These are phyloP conservation scores for Lunasporangiospora selenospora DNA, from an alignment of 192 early-diverging fungal genomes.

Conservation along the genomic window DNA sequence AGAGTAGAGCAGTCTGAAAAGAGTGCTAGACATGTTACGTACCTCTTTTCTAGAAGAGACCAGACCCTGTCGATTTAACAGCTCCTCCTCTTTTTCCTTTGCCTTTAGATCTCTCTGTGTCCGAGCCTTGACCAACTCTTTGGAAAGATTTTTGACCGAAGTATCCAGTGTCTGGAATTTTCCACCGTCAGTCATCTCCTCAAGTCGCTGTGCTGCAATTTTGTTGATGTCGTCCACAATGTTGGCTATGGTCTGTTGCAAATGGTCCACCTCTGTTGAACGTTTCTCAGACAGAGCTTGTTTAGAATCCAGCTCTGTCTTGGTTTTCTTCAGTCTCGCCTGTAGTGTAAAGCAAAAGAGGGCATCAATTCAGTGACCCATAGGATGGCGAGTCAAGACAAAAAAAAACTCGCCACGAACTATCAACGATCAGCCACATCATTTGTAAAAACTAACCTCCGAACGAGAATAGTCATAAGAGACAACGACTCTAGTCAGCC, in stretches of 20 bases:
- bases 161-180: slow-evolving; percentile 77
- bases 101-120: slow-evolving; percentile 87
- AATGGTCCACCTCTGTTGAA: slow-evolving; percentile 50
- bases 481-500: slow-evolving; percentile 77
- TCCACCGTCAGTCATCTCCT: slow-evolving; percentile 66
- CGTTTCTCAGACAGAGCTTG: slow-evolving; percentile 31
- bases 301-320: slow-evolving; percentile 46
- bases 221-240: slow-evolving; percentile 60
- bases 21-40: slow-evolving; percentile 1
- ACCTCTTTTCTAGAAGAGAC: slow-evolving; percentile 53
- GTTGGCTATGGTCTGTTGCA: slow-evolving; percentile 68
- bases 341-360: slow-evolving; percentile 2
- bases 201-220: slow-evolving; percentile 27
- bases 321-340: slow-evolving; percentile 47
- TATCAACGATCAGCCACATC: no score
- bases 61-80: slow-evolving; percentile 49
- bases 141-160: slow-evolving; percentile 75
- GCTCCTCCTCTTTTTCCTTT: slow-evolving; percentile 81
- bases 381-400: no score
- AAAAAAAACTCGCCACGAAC: no score
- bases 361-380: no score
- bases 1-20: neutral
- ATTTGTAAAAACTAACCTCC: slow-evolving; percentile 56
- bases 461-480: slow-evolving; percentile 84
- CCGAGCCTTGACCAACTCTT: slow-evolving; percentile 80